phyloP scores from a whole-genome alignment of 192 early-diverging fungal genomes.

The Entophlyctis luteolus region DNA sequence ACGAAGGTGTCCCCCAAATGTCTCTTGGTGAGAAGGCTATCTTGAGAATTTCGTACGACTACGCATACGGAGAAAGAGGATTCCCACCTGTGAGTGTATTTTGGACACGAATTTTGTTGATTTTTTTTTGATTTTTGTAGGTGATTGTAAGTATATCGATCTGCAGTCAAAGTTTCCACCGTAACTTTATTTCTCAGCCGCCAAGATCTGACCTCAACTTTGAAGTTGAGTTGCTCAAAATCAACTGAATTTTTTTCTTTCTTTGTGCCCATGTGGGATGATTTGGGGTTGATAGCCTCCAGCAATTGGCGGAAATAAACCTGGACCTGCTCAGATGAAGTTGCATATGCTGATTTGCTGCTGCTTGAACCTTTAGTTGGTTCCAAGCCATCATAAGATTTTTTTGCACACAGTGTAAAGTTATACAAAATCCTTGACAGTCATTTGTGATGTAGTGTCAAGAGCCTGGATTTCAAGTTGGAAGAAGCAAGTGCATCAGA shows the following conservation, averaged over 20 bases:
- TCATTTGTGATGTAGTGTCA: too few relatives aligned
- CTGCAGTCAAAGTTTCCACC: neutral
- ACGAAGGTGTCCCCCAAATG: constrained; percentile 90
- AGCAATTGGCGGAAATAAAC: too few relatives aligned
- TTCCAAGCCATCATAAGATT: too few relatives aligned
- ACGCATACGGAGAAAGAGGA: constrained; percentile 76
- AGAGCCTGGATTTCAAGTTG: too few relatives aligned
- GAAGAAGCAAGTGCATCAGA: too few relatives aligned
- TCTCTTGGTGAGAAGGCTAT: constrained; percentile 83
- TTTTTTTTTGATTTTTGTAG: constrained; percentile 9
- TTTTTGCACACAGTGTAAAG: too few relatives aligned
- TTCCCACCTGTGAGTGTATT: constrained; percentile 47
- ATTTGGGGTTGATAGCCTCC: too few relatives aligned
- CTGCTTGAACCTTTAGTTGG: too few relatives aligned
- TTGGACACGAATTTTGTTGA: neutral
- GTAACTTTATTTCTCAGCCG: constrained; percentile 44
- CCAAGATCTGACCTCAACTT: constrained; percentile 75
- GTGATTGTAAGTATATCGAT: neutral
- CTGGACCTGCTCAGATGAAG: too few relatives aligned
- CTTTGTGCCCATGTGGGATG: too few relatives aligned
- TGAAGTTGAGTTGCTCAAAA: constrained; percentile 57
- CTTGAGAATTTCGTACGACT: constrained; percentile 78
- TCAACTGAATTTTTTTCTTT: constrained; percentile 16
- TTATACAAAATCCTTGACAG: too few relatives aligned
- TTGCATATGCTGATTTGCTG: too few relatives aligned